Evolutionary conservation across 306 rosid species (phyloP).

Genomic region (Castanopsis chinensis): DNA sequence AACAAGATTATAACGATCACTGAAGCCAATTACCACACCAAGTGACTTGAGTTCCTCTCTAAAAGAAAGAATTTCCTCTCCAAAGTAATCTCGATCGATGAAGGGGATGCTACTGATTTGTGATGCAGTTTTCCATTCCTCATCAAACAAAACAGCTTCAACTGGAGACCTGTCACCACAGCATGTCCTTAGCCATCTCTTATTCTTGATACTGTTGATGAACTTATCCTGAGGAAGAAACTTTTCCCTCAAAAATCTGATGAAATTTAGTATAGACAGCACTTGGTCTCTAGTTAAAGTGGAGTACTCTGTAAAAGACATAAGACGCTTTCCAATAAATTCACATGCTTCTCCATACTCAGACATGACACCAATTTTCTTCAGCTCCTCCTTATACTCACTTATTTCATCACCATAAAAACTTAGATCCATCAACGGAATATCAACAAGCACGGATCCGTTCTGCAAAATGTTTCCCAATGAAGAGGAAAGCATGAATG

Average conservation of each 20-base stretch:
- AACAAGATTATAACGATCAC: conserved; percentile 27
- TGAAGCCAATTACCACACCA: conserved; percentile 49
- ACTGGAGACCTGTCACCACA: conserved; percentile 57
- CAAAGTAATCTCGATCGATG: conserved; percentile 44
- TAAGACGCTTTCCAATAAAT: conserved; percentile 56
- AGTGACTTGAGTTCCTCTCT: conserved; percentile 53
- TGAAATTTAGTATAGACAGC: conserved; percentile 47
- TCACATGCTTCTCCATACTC: conserved; percentile 60
- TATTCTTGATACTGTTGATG: conserved; percentile 34
- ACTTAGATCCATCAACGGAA: conserved; percentile 52
- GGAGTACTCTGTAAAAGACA: conserved; percentile 45
- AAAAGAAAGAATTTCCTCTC: conserved; percentile 43
- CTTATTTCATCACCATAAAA: conserved; percentile 46
- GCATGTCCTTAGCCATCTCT: conserved; percentile 58
- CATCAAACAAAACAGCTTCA: conserved; percentile 51
- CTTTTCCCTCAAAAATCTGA: conserved; percentile 37
- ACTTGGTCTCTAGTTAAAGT: conserved; percentile 36
- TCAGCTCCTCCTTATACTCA: conserved; percentile 51
- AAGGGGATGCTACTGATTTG: conserved; percentile 65
- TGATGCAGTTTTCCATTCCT: conserved; percentile 51
- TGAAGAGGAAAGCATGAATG: conserved; percentile 48
- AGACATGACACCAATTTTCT: conserved; percentile 65
- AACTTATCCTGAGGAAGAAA: conserved; percentile 30
- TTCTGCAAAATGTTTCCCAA: conserved; percentile 49
- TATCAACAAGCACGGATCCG: conserved; percentile 58